Conservation (phyloP, 1,284 basidiomycete genomes). For the Irpex rosettiformis region DNA sequence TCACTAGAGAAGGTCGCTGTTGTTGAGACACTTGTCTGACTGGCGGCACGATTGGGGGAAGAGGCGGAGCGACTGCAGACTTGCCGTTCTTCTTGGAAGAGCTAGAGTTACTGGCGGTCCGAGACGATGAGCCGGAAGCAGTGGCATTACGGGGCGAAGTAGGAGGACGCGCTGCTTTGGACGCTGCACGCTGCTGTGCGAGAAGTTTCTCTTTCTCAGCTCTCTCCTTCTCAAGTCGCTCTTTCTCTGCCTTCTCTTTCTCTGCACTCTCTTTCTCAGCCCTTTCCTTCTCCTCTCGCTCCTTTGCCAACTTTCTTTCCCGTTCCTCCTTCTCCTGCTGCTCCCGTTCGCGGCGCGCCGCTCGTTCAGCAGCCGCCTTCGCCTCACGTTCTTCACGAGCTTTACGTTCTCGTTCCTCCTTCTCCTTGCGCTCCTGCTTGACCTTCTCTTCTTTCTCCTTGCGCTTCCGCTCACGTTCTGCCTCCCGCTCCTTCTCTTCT, state of each 20-base stretch:
- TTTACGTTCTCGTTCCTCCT: slow-evolving; percentile 60
- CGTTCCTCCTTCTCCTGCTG: slow-evolving; percentile 62
- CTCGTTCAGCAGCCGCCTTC: slow-evolving; percentile 50
- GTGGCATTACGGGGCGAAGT: slow-evolving; percentile 47
- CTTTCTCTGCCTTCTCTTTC: slow-evolving; percentile 53
- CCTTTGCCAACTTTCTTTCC: slow-evolving; percentile 43
- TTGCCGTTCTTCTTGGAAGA: slow-evolving; percentile 49
- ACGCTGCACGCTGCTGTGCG: slow-evolving; percentile 24
- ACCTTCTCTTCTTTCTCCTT: slow-evolving; percentile 64
- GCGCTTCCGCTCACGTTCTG: slow-evolving; percentile 61
- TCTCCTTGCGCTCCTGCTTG: slow-evolving; percentile 62
- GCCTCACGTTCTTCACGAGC: slow-evolving; percentile 55
- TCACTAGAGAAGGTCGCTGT: slow-evolving; percentile 27
- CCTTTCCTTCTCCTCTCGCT: slow-evolving; percentile 56
- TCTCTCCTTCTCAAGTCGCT: slow-evolving; percentile 50
- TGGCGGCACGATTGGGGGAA: slow-evolving; percentile 28
- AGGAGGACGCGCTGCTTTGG: slow-evolving; percentile 38
- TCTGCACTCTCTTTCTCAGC: slow-evolving; percentile 59
- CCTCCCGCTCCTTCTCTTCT: slow-evolving; percentile 62
- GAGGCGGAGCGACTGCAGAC: slow-evolving; percentile 32
- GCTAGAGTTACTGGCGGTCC: slow-evolving; percentile 38
- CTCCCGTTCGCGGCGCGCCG: slow-evolving; percentile 41
- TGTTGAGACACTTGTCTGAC: slow-evolving; percentile 31
- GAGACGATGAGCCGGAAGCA: slow-evolving; percentile 47
- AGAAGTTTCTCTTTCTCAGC: slow-evolving; percentile 19